Evolutionary conservation across 495 filamentous ascomycete species (phyloP), one percentile per base, ranked within the genome.

Genomic region (Podospora conica): DNA sequence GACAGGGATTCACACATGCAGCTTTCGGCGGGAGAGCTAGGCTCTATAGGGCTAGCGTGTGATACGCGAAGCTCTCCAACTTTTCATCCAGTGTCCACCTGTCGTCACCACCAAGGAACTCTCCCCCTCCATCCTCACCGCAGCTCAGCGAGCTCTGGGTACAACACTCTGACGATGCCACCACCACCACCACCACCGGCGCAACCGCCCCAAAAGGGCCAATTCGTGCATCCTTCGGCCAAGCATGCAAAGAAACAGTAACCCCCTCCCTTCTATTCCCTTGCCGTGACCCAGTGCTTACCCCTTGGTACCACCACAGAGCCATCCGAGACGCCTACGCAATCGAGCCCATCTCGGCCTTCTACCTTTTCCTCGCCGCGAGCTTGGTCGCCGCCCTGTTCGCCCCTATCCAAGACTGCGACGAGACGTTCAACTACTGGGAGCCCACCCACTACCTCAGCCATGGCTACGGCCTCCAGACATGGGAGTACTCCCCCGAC

Each of bases 391-490:
- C 94, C 23, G 94, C 94, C n/a, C 70, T 88, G 21, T 93, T 87
- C 71, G 85, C 91, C 0, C 96, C 96, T 0, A 97, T 99, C 70
- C 94, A 97, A 71, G 96, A 99, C 76, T 99, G 96, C 73, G 96
- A 99, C 74, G 96, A 99, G 79, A 92, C 94, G 4, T 99, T 96
- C 83, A 99, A 99, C 72, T 99, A 96, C 79, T 99, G 96, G 96
- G 96, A 99, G 71, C 95, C 96, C 1, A 87, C 92, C 0, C 96
- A 99, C 77, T 99, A 97, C 75, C 85, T 99, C 28, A 87, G 86
- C 66, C 92, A 97, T 81, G 91, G 91, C 72, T 93, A 94, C 73
- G 96, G 96, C 28, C 80, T 98, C 33, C 91, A 99, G 78, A 99
- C 96, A 18, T 99, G 96, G 96, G 96, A 99, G 75, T 99, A 98